Evolutionary conservation across 805 yeast species (phyloP).

Genomic region (Starmera caribaea): DNA sequence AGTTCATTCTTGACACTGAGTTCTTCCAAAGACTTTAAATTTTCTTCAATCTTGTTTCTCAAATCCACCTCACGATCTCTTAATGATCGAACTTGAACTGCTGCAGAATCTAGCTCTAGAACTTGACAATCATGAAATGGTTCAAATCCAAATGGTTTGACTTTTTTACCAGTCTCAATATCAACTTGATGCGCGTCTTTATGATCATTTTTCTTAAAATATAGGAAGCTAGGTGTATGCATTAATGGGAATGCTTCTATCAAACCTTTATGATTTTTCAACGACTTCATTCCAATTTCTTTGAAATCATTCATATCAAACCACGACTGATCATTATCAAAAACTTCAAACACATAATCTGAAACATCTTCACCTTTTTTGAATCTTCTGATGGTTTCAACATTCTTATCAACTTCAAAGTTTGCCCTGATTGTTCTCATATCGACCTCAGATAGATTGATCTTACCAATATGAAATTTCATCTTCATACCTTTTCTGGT

Average conservation of each 20-base stretch:
- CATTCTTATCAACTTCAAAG: conserved; percentile 23
- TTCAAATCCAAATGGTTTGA: conserved; percentile 40
- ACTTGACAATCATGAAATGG: conserved; percentile 52
- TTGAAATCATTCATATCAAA: conserved; percentile 51
- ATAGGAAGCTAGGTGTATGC: conserved; percentile 60
- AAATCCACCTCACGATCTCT: conserved; percentile 6
- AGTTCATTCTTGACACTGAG: conserved; percentile 23
- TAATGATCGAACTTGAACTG: conserved; percentile 31
- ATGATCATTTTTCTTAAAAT: conserved; percentile 52
- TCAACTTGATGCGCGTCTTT: conserved; percentile 31
- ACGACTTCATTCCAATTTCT: conserved; percentile 40
- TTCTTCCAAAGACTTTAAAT: conserved; percentile 13
- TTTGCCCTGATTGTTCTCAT: conserved; percentile 43
- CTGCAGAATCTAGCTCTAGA: conserved; percentile 28
- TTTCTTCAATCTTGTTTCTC: conserved; percentile 14
- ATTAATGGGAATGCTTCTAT: conserved; percentile 53
- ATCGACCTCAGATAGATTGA: conserved; percentile 46
- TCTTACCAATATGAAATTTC: conserved; percentile 60
- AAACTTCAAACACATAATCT: conserved; percentile 22
- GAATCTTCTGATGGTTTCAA: conserved; percentile 6
- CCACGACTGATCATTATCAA: conserved; percentile 52
- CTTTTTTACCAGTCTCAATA: conserved; percentile 22
- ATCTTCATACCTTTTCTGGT: conserved; percentile 41
- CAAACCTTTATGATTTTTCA: conserved; percentile 25
- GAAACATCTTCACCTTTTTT: conserved; percentile 4